Base-by-base conservation (phyloP, 2,329 filamentous ascomycete species). In the Leptographium galeiforme region DNA sequence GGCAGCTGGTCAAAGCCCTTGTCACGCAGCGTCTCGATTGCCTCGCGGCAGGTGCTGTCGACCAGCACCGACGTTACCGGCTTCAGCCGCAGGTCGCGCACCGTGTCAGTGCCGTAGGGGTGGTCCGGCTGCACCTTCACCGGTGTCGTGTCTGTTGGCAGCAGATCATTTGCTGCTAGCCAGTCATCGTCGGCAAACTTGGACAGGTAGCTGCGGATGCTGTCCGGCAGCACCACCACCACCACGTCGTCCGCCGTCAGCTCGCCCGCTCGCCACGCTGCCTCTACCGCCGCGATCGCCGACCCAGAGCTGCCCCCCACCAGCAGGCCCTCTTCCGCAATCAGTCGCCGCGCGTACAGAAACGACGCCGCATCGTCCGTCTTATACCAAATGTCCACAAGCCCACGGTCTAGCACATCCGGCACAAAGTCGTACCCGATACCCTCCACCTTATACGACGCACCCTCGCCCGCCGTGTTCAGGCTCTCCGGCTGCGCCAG, bases 101-200 rank as follows among this genome's bases (percentile, higher is more conserved):
- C 85, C 43, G 87, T 95, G 44, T 86, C 88, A 54, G 81, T 81
- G 45, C 77, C 75, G 66, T 94, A 93, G 12, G 85, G 78, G 65
- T 95, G 86, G 52, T 73, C 69, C 10, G 71, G 63, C 50, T 67
- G 63, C 32, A 62, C 58, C 48, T 63, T 62, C 19, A 46, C 33
- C 25, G 30, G 30, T n/a, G 16, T 76, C 41, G 16, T 69, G 72
- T 57, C 70, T 68, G 64, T 62, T n/a, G 87, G 81, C 32, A 97
- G 78, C 30, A 98, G 87, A 66, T 91, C 85, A 71, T 98, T 98
- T 58, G 93, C 93, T 13, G 89, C 90, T 53, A 98, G 83, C 94
- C 93, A 98, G 73, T 97, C 93, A 66, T 98, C 94, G 66, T 98
- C 93, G 60, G 89, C 89, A 66, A 98, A 98, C 79, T 98, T 98